phyloP scores from a whole-genome alignment of 1,139 yeast species.

The Saccharomycopsis phalli region DNA sequence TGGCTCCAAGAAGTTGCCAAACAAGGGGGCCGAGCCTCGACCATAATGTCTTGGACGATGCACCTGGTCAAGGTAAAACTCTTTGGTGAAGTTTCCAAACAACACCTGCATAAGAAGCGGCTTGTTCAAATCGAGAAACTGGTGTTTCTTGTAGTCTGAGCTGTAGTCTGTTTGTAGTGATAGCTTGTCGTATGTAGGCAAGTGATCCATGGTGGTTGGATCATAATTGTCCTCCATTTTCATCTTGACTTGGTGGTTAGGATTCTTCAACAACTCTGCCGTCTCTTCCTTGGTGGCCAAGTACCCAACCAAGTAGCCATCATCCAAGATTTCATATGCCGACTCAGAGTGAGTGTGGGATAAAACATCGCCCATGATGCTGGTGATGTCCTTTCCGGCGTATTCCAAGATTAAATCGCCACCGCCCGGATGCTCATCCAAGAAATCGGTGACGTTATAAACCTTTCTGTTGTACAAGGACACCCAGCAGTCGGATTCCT shows the following conservation, averaged over 20 bases:
- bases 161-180: conserved; percentile 70
- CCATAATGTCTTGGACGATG: conserved; percentile 95
- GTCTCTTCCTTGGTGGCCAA: conserved; percentile 58
- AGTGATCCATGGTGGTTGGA: conserved; percentile 47
- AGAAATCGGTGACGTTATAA: conserved; percentile 69
- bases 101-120: conserved; percentile 78
- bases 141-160: conserved; percentile 65
- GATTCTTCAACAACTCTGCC: conserved; percentile 38
- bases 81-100: conserved; percentile 65
- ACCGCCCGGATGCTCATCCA: conserved; percentile 87
- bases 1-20: conserved; percentile 70
- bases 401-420: conserved; percentile 62
- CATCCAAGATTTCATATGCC: conserved; percentile 85
- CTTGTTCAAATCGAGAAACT: conserved; percentile 75
- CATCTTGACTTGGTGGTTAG: conserved; percentile 34
- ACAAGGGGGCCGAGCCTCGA: conserved; percentile 82
- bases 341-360: conserved; percentile 77
- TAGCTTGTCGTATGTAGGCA: conserved; percentile 65
- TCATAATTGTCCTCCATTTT: conserved; percentile 30
- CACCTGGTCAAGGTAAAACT: conserved; percentile 88
- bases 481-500: conserved; percentile 62
- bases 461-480: conserved; percentile 68
- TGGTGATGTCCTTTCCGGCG: conserved; percentile 80
- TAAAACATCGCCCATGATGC: conserved; percentile 57
- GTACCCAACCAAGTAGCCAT: conserved; percentile 53